Conservation (phyloP, 768 basidiomycete genomes). For the Tricholoma sp. region DNA sequence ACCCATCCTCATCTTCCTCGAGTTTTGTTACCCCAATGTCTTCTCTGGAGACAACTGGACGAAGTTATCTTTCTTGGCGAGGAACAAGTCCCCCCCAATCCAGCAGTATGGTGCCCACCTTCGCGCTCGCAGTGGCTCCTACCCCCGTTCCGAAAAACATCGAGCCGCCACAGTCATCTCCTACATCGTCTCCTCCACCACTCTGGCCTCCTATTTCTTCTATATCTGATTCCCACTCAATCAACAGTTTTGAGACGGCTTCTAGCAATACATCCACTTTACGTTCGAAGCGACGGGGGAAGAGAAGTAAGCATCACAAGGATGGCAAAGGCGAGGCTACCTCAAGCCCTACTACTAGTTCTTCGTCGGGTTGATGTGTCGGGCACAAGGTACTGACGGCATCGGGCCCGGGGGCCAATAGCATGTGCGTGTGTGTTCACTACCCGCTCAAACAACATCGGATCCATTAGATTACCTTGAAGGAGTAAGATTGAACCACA, state of each 20-base stretch:
- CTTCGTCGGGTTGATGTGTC: background rate
- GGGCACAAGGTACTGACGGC: background rate
- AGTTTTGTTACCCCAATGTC: background rate
- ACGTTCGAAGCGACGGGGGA: background rate
- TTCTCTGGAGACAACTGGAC: background rate
- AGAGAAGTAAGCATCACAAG: background rate
- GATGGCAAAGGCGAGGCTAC: background rate
- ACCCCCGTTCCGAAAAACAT: background rate
- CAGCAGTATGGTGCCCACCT: background rate
- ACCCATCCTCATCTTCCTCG: background rate
- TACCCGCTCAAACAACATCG: background rate
- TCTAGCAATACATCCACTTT: background rate
- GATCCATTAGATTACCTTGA: background rate
- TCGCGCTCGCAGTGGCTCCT: background rate
- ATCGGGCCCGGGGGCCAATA: background rate
- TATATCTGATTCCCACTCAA: background rate
- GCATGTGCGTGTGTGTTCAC: background rate
- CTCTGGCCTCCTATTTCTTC: background rate
- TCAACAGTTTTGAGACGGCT: background rate
- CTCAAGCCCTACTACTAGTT: background rate
- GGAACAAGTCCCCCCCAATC: background rate
- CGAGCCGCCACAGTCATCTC: background rate
- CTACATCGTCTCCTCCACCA: background rate
- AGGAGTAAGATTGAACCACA: background rate
- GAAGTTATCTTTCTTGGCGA: background rate